Percentiles rank a stretch among this genome's conserved stretches.
Conservation (phyloP, 805 yeast species). For the Starmerella vaccinii region DNA sequence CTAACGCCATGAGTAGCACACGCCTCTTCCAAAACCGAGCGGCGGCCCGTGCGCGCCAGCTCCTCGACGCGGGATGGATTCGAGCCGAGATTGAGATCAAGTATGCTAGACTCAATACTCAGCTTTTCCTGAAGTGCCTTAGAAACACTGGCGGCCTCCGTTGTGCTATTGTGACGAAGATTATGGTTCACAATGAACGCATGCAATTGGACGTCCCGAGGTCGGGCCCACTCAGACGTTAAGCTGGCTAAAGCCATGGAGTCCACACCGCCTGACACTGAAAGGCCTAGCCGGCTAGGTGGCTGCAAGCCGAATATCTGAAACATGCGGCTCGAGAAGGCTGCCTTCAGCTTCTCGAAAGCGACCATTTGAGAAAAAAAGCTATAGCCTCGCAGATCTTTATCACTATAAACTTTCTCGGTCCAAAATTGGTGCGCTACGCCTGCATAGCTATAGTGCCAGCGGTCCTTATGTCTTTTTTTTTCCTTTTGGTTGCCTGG, state of each 20-base stretch:
- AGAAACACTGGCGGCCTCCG: constrained; percentile 41
- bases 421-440: too few species aligned
- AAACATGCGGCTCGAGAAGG: constrained; percentile 3
- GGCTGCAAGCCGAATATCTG: constrained; percentile 15
- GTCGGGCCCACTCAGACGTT: constrained; percentile 33
- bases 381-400: background rate
- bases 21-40: constrained; percentile 35
- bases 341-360: background rate
- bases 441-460: too few species aligned
- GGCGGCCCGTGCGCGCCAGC: constrained; percentile 49
- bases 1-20: constrained; percentile 34
- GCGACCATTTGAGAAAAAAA: background rate
- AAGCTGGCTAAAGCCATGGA: constrained; percentile 59
- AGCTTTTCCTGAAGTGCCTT: constrained; percentile 21
- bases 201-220: constrained; percentile 27
- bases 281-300: constrained; percentile 37
- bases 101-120: constrained; percentile 31
- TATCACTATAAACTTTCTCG: too few species aligned
- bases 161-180: constrained; percentile 39
- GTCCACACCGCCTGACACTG: constrained; percentile 75
- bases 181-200: constrained; percentile 63
- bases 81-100: constrained; percentile 27
- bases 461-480: too few species aligned
- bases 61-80: constrained; percentile 40
- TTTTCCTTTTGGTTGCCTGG: too few species aligned